A percentile compares a stretch with the other conserved stretches of the same genome.
These are phyloP conservation scores for Fusarium sp. DNA, from an alignment of 2,329 filamentous ascomycete genomes.

Conservation along the genomic window DNA sequence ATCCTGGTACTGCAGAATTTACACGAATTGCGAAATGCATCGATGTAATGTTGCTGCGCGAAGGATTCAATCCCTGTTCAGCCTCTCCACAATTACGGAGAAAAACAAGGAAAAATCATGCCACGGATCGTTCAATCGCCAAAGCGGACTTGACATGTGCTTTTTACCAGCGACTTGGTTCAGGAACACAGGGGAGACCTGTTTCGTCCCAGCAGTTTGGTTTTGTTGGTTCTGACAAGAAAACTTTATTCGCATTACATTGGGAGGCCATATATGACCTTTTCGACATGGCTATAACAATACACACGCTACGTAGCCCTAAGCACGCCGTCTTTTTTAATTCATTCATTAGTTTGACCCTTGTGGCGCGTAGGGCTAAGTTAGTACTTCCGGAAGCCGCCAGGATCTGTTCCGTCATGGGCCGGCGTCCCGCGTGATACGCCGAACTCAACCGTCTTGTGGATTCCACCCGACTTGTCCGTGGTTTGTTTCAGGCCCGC, in stretches of 20 bases:
- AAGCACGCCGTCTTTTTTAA: too few relatives aligned
- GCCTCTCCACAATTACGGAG: background rate
- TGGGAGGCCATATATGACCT: too few relatives aligned
- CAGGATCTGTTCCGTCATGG: background rate
- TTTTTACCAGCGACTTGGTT: conserved; percentile 3
- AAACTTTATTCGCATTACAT: too few relatives aligned
- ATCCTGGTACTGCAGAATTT: conserved; percentile 1
- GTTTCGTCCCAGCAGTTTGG: background rate
- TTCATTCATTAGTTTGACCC: background rate
- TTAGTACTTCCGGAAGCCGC: conserved; percentile 1
- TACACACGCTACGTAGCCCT: background rate
- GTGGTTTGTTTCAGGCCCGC: conserved; percentile 10
- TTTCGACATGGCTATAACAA: background rate
- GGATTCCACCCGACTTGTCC: conserved; percentile 2
- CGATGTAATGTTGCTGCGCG: background rate
- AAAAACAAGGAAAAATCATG: background rate
- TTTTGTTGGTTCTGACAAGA: background rate
- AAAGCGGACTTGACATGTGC: background rate
- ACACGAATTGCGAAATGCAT: background rate
- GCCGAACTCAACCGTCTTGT: conserved; percentile 31
- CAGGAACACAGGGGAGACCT: conserved; percentile 5
- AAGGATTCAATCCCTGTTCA: conserved; percentile 10
- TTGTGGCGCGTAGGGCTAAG: background rate
- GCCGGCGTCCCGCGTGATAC: conserved; percentile 6
- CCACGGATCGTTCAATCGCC: background rate